phyloP scores from a whole-genome alignment of 306 rosid genomes.

The Betula pendula region DNA sequence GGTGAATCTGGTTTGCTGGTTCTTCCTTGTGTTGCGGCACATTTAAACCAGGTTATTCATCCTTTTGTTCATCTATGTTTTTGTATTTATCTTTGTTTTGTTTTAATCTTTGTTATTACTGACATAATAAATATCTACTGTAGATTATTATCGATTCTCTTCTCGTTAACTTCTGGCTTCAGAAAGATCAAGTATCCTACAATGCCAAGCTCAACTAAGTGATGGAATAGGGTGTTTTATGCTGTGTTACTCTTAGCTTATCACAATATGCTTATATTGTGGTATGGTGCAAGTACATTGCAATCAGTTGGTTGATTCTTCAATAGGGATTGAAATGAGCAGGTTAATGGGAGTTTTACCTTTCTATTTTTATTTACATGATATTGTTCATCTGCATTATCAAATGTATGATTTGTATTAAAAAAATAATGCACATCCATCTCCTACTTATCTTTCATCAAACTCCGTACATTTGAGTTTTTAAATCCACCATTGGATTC shows the following conservation, averaged over 20 bases:
- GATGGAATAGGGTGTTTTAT: conserved; percentile 5
- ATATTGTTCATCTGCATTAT: neutral
- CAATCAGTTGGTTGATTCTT: neutral
- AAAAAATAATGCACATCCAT: no score
- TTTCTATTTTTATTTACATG: neutral
- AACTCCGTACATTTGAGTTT: no score
- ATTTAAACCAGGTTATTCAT: conserved; percentile 75
- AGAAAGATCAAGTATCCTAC: conserved; percentile 35
- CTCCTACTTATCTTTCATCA: no score
- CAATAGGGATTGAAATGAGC: neutral
- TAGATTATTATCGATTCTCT: conserved; percentile 71
- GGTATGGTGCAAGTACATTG: conserved; percentile 13
- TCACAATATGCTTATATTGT: conserved; percentile 2
- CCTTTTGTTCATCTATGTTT: neutral
- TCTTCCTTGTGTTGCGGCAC: conserved; percentile 97
- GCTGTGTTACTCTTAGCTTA: neutral
- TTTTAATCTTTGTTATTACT: conserved; percentile 26
- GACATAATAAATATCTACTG: conserved; percentile 22
- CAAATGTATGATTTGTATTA: neutral
- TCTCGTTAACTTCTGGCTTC: conserved; percentile 60
- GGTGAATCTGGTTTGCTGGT: conserved; percentile 87
- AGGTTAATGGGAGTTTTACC: neutral
- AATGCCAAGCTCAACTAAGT: conserved; percentile 42
- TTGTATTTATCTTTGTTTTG: neutral
- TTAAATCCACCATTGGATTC: no score